A percentile compares a stretch with the other conserved stretches of the same genome.
Conservation (phyloP, 768 basidiomycete genomes). For the Hirschioporus abietinus region DNA sequence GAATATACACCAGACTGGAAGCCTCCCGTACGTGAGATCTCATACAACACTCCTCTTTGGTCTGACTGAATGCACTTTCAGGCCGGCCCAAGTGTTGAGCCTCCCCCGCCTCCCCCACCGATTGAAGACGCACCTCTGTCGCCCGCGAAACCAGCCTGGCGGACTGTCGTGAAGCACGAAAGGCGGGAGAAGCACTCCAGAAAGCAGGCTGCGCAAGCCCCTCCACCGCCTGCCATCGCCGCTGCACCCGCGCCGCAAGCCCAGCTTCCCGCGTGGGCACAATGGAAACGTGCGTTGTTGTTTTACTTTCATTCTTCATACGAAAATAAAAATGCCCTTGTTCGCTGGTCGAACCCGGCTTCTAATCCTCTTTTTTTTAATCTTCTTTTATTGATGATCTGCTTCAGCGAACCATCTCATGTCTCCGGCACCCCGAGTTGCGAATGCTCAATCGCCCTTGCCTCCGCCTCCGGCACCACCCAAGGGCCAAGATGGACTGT, state of each 20-base stretch:
- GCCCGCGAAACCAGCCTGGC: conserved; percentile 68
- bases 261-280: conserved; percentile 72
- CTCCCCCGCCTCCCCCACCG: conserved; percentile 30
- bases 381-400: neutral
- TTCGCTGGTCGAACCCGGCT: neutral
- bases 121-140: conserved; percentile 38
- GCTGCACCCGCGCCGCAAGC: conserved; percentile 44
- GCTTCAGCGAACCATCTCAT: conserved; percentile 58
- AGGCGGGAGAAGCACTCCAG: conserved; percentile 43
- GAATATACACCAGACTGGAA: conserved; percentile 75
- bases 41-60: neutral
- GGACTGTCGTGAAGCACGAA: conserved; percentile 60
- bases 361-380: conserved; percentile 7
- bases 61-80: neutral
- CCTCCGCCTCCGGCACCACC: conserved; percentile 40
- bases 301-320: neutral
- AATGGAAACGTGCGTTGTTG: conserved; percentile 70
- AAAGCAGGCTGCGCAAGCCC: conserved; percentile 33
- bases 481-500: conserved; percentile 55
- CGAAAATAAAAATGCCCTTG: too few species aligned
- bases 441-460: conserved; percentile 26
- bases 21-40: conserved; percentile 40
- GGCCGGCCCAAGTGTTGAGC: conserved; percentile 10
- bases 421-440: conserved; percentile 39
- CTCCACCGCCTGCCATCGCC: conserved; percentile 29